Percentiles rank a stretch among this genome's conserved stretches.
These are phyloP conservation scores for Acanthamoeba triangularis DNA, from an alignment of 208 protist species.

Conservation along the genomic window DNA sequence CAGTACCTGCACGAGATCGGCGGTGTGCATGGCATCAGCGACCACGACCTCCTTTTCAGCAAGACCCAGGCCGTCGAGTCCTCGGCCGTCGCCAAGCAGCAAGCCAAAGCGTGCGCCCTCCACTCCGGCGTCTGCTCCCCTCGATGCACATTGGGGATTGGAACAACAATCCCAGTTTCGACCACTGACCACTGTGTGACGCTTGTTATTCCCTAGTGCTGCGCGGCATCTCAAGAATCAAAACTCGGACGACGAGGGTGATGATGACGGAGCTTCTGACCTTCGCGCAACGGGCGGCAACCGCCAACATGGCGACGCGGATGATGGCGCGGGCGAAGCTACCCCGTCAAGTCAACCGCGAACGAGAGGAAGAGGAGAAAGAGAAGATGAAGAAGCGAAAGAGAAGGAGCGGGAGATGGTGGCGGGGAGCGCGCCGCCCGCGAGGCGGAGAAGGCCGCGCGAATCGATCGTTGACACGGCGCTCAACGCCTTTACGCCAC, in stretches of 20 bases:
- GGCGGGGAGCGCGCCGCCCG: neutral
- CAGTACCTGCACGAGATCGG: constrained; percentile 54
- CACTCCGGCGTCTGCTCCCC: no score
- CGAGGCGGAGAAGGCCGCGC: neutral
- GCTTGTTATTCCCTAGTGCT: neutral
- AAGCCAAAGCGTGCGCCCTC: neutral
- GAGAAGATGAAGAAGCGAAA: neutral
- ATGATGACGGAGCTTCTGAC: neutral
- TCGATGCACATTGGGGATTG: no score
- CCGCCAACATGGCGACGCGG: no score
- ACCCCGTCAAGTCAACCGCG: no score
- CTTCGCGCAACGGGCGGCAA: neutral
- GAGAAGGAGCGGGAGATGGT: neutral
- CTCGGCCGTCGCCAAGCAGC: constrained; percentile 63
- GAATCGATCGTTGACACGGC: constrained; percentile 41
- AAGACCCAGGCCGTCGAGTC: constrained; percentile 75
- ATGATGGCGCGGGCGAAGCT: neutral
- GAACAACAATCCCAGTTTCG: no score
- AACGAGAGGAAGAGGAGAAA: no score
- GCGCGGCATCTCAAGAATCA: neutral
- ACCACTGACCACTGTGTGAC: no score
- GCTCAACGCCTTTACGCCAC: constrained; percentile 57
- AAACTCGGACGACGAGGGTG: neutral
- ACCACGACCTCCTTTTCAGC: constrained; percentile 85
- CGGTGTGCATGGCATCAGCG: constrained; percentile 80